These are phyloP conservation scores for Backusella parvicylindrica DNA, from an alignment of 192 early-diverging fungal genomes.

Conservation along the genomic window DNA sequence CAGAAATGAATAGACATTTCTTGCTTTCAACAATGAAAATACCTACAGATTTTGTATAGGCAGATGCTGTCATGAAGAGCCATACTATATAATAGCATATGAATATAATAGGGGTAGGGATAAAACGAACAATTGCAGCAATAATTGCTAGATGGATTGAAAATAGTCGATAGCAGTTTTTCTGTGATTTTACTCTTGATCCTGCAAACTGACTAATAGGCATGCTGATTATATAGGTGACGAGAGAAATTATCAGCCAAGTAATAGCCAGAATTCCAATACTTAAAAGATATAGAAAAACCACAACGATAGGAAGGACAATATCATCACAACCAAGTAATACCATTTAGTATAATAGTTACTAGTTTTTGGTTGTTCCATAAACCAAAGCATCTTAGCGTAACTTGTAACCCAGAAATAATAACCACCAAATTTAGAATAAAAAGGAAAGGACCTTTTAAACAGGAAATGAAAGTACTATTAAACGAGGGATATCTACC, in stretches of 20 bases:
- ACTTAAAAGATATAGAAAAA: not conserved
- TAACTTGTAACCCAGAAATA: not conserved
- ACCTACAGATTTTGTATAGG: not conserved
- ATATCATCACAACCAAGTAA: not conserved
- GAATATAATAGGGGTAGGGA: conserved; percentile 3
- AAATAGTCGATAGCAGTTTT: not conserved
- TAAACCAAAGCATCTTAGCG: not conserved
- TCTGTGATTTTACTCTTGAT: not conserved
- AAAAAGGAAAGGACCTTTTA: not conserved
- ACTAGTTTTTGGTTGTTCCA: not conserved
- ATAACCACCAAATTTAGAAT: not conserved
- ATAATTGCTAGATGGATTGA: not conserved
- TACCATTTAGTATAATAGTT: not conserved
- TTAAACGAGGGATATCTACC: not conserved
- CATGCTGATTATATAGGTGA: not conserved
- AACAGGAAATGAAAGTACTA: not conserved
- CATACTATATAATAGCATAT: not conserved
- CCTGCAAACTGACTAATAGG: not conserved
- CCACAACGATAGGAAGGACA: not conserved
- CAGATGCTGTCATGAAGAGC: not conserved
- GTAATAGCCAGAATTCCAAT: not conserved
- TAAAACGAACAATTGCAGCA: not conserved
- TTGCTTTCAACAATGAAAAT: not conserved
- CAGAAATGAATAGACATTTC: not conserved
- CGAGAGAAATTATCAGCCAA: not conserved